Conservation (phyloP, 2,329 filamentous ascomycete species). For the Raffaelea albimanens region DNA sequence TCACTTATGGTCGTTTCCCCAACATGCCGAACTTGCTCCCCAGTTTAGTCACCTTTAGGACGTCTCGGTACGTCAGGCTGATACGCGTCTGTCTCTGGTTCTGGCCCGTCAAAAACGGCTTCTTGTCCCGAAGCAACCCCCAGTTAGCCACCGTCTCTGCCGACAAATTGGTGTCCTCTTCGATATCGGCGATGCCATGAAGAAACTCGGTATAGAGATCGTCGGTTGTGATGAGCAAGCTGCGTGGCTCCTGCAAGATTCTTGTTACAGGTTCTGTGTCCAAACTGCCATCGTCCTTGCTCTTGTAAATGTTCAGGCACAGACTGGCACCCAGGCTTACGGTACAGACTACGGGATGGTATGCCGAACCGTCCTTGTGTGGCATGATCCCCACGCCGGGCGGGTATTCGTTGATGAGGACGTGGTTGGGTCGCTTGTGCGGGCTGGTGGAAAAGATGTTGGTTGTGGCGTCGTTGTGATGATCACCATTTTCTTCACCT, state of each 20-base stretch:
- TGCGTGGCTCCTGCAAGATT: conserved; percentile 76
- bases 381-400: conserved; percentile 92
- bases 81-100: conserved; percentile 52
- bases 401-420: conserved; percentile 85
- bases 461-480: conserved; percentile 14
- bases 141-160: conserved; percentile 61
- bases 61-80: conserved; percentile 78
- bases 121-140: conserved; percentile 47
- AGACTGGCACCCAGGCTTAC: conserved; percentile 73
- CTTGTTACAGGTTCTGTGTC: conserved; percentile 39
- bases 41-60: conserved; percentile 68
- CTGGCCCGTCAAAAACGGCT: conserved; percentile 37
- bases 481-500: neutral
- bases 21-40: conserved; percentile 52
- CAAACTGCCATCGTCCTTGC: conserved; percentile 50
- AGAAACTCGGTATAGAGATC: conserved; percentile 61
- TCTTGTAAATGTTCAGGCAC: conserved; percentile 67
- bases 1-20: conserved; percentile 20
- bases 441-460: conserved; percentile 55
- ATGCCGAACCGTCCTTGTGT: conserved; percentile 86
- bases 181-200: conserved; percentile 62
- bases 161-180: conserved; percentile 56
- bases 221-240: conserved; percentile 63
- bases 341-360: conserved; percentile 81
- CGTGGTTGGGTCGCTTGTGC: conserved; percentile 75